Evolutionary conservation across 371 early-diverging fungal species (phyloP).

Genomic region (Syncephalis plumigaleata): DNA sequence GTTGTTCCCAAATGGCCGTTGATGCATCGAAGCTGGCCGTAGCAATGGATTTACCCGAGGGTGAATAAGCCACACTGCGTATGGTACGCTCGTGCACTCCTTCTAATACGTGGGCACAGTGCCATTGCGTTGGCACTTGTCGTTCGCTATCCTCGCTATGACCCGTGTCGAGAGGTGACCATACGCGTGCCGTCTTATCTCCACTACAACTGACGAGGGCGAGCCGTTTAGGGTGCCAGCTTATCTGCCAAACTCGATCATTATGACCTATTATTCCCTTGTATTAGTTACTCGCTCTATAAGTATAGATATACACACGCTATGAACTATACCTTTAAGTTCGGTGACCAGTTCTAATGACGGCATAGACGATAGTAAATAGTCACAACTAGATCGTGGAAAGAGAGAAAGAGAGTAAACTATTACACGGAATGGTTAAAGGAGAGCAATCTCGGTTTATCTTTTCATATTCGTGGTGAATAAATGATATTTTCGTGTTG

Average conservation of each 20-base stretch:
- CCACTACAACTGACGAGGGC: constrained; percentile 68
- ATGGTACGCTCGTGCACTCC: constrained; percentile 83
- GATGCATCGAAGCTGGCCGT: constrained; percentile 88
- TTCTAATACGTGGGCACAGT: constrained; percentile 56
- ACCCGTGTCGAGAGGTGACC: constrained; percentile 31
- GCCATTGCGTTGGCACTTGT: constrained; percentile 32
- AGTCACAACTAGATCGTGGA: too few relatives aligned
- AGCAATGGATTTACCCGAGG: constrained; percentile 56
- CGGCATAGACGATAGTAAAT: constrained; percentile 1
- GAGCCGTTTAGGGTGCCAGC: constrained; percentile 68
- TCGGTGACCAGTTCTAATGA: constrained; percentile 13
- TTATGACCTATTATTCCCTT: constrained; percentile 41
- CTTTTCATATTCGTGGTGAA: too few relatives aligned
- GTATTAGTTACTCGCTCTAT: not conserved
- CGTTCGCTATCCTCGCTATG: not conserved
- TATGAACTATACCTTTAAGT: constrained; percentile 8
- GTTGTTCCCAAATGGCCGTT: constrained; percentile 77
- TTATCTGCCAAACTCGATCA: constrained; percentile 82
- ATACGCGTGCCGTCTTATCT: constrained; percentile 74
- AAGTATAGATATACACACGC: not conserved
- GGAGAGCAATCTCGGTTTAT: too few relatives aligned
- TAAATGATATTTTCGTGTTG: too few relatives aligned
- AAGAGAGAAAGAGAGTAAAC: too few relatives aligned
- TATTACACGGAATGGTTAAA: too few relatives aligned
- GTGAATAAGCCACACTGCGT: constrained; percentile 74